Evolutionary conservation across 2,329 filamentous ascomycete species (phyloP), one percentile per base, ranked within the genome.

Genomic region (Penicillium psychrosexuale): DNA sequence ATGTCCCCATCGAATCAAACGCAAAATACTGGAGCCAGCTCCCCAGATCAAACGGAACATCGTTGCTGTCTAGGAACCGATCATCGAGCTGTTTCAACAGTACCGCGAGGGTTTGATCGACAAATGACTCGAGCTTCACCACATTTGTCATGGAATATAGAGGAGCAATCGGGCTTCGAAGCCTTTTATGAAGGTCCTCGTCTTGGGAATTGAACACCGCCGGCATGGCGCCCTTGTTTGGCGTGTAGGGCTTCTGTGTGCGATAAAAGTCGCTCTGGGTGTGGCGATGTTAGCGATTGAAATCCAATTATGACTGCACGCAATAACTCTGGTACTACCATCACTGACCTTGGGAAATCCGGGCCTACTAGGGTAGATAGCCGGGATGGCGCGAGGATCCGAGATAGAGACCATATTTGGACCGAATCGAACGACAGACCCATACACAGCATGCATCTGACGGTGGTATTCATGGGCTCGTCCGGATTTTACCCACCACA

Each of bases 1-100:
- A 42, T 2, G 60, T 64, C 0, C 66, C 63, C 59, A 74, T 69
- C 0, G 69, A 65, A 40, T 74, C 71, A 33, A 70, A 73, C 1
- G 71, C 68, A 52, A 69, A 73, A 27, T 55, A 68, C 37, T 72
- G 66, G 27, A 72, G 40, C 64, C 67, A 73, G 2, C 64, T 31
- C 0, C 51, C 65, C 3, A 72, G 47, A 33, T 67, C 62, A 39
- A 64, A n/a, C 33, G 39, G 11, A 28, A 28, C 27, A 15, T 30
- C 37, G 2, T 31, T 51, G 19, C 12, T 44, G 13, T 37, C 33
- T n/a, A 37, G 49, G 40, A 57, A 63, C 8, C 59, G 51, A n/a
- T 53, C 17, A 19, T 70, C 63, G 12, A 71, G 39, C 12, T 62
- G 50, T 12, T 59, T n/a, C 19, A 67, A 58, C 24, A 71, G 63